Evolutionary conservation across 2,329 filamentous ascomycete genomes (phyloP), one percentile per base, ranked within the genome.

Genomic region (Orbilia ellipsospora): DNA sequence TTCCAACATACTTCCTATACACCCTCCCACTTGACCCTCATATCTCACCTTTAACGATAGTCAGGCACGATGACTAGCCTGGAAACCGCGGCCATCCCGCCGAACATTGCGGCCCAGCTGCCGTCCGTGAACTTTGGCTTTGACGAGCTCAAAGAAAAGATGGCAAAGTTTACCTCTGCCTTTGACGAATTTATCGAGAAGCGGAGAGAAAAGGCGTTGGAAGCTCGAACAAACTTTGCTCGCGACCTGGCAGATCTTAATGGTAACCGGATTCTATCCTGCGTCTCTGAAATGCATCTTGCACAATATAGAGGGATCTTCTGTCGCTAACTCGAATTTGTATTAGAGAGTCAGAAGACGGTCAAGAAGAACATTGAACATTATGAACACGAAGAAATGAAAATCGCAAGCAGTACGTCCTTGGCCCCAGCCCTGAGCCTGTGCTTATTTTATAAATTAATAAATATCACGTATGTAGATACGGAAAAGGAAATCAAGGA

Each of bases 171-270:
- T 82, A 97, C 92, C 0, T 87, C 89, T 7, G 91, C 89, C 79
- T 99, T 99, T 80, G 95, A 99, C 81, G 89, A 90, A 0, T 98
- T 97, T 80, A 97, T 99, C 77, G 94, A 97, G 81, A 90, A 92
- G 78, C 93, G 94, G 0, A 88, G 94, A 59, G 96, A 96, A 83
- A 89, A 92, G 63, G 92, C 98, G 0, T 83, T 98, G 6, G 93
- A 97, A 80, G 94, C 98, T 85, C 89, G 93, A 81, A 98, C 97
- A 81, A 90, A 96, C 77, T 99, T 97, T 81, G 91, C 92, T 78
- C 91, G 95, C 85, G 96, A 92, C 80, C 85, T 98, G 23, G 91
- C 93, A 54, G 95, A 98, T 82, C 84, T 97, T 42, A 91, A 96
- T 85, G 94, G 94, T 96, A 52, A 23, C 13, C 23, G 23, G 23